These are phyloP conservation scores for Peronospora destructor DNA, from an alignment of 352 stramenopile species.

Conservation along the genomic window DNA sequence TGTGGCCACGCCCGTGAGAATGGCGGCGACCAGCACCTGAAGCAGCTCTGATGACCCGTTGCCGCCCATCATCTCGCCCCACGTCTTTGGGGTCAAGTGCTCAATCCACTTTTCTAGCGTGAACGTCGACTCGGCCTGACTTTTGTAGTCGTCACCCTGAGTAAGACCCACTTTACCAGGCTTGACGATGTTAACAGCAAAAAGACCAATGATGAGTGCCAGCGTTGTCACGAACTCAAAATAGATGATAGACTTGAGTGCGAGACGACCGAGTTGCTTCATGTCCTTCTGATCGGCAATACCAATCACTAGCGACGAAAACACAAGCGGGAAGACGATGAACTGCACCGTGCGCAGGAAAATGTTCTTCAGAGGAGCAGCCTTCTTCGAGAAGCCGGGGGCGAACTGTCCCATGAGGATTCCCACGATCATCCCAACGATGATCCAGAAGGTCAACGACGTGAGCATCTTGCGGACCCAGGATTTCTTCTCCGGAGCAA, in stretches of 20 bases:
- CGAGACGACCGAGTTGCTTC: slow-evolving; percentile 48
- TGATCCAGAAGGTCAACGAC: slow-evolving; percentile 59
- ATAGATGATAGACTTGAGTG: slow-evolving; percentile 59
- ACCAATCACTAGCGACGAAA: slow-evolving; percentile 49
- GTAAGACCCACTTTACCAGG: slow-evolving; percentile 37
- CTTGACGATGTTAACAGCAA: slow-evolving; percentile 50
- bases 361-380: slow-evolving; percentile 45
- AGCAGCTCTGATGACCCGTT: slow-evolving; percentile 48
- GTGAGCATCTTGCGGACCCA: slow-evolving; percentile 31
- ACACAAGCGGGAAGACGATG: slow-evolving; percentile 60
- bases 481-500: slow-evolving; percentile 23
- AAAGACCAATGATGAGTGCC: slow-evolving; percentile 39
- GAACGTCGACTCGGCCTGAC: slow-evolving; percentile 18
- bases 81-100: slow-evolving; percentile 60
- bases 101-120: slow-evolving; percentile 49
- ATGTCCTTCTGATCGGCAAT: slow-evolving; percentile 53
- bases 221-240: slow-evolving; percentile 51
- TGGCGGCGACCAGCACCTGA: slow-evolving; percentile 43
- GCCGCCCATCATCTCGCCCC: slow-evolving; percentile 62
- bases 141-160: slow-evolving; percentile 32
- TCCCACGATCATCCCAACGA: slow-evolving; percentile 35
- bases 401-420: slow-evolving; percentile 44
- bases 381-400: slow-evolving; percentile 40
- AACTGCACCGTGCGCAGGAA: slow-evolving; percentile 52
- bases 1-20: slow-evolving; percentile 40